Conservation (phyloP, 1,284 basidiomycete species). For the Cryptococcus sp. region DNA sequence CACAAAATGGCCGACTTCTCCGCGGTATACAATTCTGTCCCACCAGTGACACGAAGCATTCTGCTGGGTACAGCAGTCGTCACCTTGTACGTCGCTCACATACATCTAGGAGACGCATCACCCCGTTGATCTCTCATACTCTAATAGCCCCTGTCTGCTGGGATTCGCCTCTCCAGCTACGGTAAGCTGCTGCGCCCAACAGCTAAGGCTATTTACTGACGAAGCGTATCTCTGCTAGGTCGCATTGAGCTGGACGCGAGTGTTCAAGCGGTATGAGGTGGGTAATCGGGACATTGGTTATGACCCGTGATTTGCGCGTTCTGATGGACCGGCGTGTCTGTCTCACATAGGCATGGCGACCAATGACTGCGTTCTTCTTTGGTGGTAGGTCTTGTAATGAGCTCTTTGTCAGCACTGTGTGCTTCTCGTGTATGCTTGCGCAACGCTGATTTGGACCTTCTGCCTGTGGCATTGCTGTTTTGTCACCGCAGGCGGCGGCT, state of each 20-base stretch:
- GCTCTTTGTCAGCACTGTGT: too few relatives aligned
- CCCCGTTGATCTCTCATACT: too few relatives aligned
- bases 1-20: slow-evolving; percentile 35
- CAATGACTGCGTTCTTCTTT: slow-evolving; percentile 46
- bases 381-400: slow-evolving; percentile 31
- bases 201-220: neutral
- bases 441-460: neutral
- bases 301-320: neutral
- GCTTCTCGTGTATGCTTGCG: neutral
- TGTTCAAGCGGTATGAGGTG: slow-evolving; percentile 28
- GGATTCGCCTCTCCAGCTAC: slow-evolving; percentile 26
- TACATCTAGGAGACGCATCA: neutral
- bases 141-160: slow-evolving; percentile 34
- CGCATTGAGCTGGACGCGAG: slow-evolving; percentile 29
- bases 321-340: neutral
- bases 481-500: slow-evolving; percentile 30
- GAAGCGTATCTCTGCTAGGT: slow-evolving; percentile 20
- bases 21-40: slow-evolving; percentile 23
- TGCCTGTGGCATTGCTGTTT: neutral
- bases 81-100: slow-evolving; percentile 27
- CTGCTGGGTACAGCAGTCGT: slow-evolving; percentile 27
- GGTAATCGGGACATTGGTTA: neutral
- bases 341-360: slow-evolving; percentile 42
- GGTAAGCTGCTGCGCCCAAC: slow-evolving; percentile 10
- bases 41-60: slow-evolving; percentile 36